Evolutionary conservation across 306 rosid species (phyloP).

Genomic region (Nissolia schottii): DNA sequence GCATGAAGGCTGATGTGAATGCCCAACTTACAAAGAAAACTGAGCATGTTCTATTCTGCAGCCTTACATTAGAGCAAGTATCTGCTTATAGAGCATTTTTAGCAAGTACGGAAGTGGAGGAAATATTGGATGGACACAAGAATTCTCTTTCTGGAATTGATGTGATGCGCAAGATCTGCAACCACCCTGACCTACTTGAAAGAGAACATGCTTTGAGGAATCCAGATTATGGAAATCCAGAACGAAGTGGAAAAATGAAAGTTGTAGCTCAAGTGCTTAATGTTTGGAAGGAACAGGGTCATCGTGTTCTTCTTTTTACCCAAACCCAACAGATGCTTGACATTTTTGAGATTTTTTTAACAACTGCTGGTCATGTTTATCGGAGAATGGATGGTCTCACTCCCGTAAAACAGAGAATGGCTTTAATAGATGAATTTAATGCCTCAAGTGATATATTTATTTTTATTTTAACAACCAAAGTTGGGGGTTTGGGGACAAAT

Average conservation of each 20-base stretch:
- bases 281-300: constrained; percentile 98
- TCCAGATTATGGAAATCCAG: constrained; percentile 95
- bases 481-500: constrained; percentile 97
- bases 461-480: constrained; percentile 91
- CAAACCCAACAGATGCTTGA: constrained; percentile 98
- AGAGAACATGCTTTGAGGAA: constrained; percentile 71
- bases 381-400: constrained; percentile 96
- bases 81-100: constrained; percentile 92
- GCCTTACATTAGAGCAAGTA: constrained; percentile 82
- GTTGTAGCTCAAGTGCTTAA: constrained; percentile 88
- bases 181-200: constrained; percentile 98
- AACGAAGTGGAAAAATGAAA: constrained; percentile 95
- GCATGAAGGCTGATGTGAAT: constrained; percentile 96
- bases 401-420: constrained; percentile 92
- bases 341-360: constrained; percentile 67
- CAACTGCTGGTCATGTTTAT: constrained; percentile 53
- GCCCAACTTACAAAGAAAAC: constrained; percentile 95
- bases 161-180: constrained; percentile 95
- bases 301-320: constrained; percentile 86
- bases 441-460: constrained; percentile 66
- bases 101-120: constrained; percentile 97
- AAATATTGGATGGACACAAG: constrained; percentile 73
- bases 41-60: constrained; percentile 96
- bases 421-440: constrained; percentile 94
- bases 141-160: constrained; percentile 95